Base-by-base conservation (phyloP, 257 asterid species). In the Jacaranda copaia region DNA sequence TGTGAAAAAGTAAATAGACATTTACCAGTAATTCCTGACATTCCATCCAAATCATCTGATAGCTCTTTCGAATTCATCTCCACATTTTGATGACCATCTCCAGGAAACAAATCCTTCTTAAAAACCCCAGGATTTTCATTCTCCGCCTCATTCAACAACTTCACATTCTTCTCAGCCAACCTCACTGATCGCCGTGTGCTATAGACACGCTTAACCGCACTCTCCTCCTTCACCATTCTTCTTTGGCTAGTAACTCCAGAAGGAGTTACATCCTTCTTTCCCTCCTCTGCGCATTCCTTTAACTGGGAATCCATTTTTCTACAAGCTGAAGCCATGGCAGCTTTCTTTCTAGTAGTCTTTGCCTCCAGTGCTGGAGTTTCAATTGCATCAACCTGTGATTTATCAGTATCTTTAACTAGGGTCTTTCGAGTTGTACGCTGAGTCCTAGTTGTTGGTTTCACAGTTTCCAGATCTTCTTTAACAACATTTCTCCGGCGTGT, bases 171-270 rank as follows among this genome's bases (percentile, higher is more conserved):
- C 86, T 49, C 80, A 7, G 90, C 87, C 88, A 91, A 81, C 85
- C 97, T 91, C 32, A 78, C 81, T 6, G 99, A 94, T 64, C 92
- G 76, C 19, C 98, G 82, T 0, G 92, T 84, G 82, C 90, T 82
- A 45, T 80, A 85, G 25, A 67, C 82, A 20, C 48, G 73, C 42
- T 49, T 77, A 62, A 77, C 81, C 3, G 82, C 73, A 42, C 81
- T 84, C 49, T 82, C 88, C 72, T 76, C 87, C 68, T 78, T 84
- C 59, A 19, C 38, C 16, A 58, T 74, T 78, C 87, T 82, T 73
- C 90, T 80, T 67, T 86, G 81, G 85, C 74, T 82, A 58, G 88
- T 68, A 70, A 70, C 79, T 1, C 83, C 88, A 7, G 72, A 43
- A 3, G 83, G 80, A 38, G 85, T 51, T 43, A 71, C 19, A 52